Conservation (phyloP, 1,139 yeast species). For the Fermentozyma sake region DNA sequence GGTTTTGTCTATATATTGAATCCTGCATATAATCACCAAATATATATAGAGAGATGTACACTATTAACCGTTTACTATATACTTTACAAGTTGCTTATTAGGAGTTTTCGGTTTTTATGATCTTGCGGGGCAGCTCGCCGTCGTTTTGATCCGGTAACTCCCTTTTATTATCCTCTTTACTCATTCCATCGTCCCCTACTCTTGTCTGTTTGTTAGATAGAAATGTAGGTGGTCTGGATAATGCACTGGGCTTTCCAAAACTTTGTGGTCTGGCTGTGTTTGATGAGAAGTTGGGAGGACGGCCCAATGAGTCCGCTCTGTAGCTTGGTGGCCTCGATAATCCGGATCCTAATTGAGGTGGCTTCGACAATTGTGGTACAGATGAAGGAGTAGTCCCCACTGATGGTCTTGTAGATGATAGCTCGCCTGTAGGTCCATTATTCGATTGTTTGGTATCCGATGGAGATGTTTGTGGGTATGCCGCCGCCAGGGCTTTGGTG, state of each 20-base stretch:
- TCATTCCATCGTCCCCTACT: constrained; percentile 1
- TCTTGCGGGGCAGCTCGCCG: constrained; percentile 8
- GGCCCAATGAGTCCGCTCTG: constrained; percentile 8
- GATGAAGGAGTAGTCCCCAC: no score
- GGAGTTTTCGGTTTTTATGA: constrained; percentile 10
- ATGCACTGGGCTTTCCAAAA: constrained; percentile 15
- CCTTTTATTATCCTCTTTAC: constrained; percentile 11
- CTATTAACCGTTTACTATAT: no score
- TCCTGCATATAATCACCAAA: no score
- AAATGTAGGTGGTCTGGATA: constrained; percentile 20
- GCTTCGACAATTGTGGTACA: constrained; percentile 3
- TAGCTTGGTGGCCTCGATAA: constrained; percentile 12
- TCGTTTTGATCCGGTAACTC: no score
- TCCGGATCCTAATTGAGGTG: constrained; percentile 9
- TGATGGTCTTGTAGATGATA: no score
- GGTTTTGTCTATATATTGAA: no score
- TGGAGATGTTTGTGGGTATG: neutral
- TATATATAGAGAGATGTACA: no score
- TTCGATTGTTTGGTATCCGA: neutral
- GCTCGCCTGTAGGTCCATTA: neutral
- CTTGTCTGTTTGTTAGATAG: constrained; percentile 14
- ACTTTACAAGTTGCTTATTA: no score
- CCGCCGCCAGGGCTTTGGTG: neutral
- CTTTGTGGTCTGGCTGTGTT: constrained; percentile 10
- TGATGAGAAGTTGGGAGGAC: constrained; percentile 6